Evolutionary conservation across 2,329 filamentous ascomycete species (phyloP).

Genomic region (Trichoderma sp.): DNA sequence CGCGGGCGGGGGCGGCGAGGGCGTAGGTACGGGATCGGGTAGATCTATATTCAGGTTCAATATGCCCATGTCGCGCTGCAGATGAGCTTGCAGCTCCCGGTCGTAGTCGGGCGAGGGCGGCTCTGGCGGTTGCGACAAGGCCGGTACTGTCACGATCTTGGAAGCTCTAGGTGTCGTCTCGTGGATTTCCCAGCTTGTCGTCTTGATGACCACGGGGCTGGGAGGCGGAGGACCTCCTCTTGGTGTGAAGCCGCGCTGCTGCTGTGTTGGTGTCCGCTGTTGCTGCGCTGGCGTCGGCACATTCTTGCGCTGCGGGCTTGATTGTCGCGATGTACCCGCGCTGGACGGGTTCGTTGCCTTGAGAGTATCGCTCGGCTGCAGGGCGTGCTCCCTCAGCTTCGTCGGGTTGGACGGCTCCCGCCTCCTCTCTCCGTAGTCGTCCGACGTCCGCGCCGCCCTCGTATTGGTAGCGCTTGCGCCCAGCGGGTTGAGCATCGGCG

Average conservation of each 20-base stretch:
- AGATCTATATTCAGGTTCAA: conserved; percentile 50
- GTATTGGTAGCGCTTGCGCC: conserved; percentile 81
- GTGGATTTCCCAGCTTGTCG: conserved; percentile 35
- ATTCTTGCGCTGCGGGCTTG: conserved; percentile 63
- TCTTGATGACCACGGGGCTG: conserved; percentile 42
- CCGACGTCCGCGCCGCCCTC: conserved; percentile 56
- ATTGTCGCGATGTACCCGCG: conserved; percentile 55
- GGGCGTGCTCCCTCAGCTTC: conserved; percentile 52
- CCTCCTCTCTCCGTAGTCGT: conserved; percentile 56
- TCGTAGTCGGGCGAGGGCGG: conserved; percentile 63
- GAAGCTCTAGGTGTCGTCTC: conserved; percentile 53
- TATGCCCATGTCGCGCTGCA: conserved; percentile 64
- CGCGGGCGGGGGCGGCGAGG: conserved; percentile 15
- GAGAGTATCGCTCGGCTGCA: conserved; percentile 56
- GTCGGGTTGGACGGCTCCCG: conserved; percentile 53
- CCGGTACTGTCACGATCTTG: conserved; percentile 36
- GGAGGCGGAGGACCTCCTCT: conserved; percentile 65
- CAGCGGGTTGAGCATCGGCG: conserved; percentile 65
- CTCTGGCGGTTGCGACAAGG: conserved; percentile 51
- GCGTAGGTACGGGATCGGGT: conserved; percentile 24
- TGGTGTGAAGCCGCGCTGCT: conserved; percentile 44
- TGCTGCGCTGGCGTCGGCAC: conserved; percentile 44
- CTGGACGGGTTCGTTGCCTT: conserved; percentile 52
- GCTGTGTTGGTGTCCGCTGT: conserved; percentile 33
- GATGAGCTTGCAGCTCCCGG: conserved; percentile 60